A percentile compares a stretch with the other conserved stretches of the same genome.
Conservation (phyloP, 225 moss, liverwort and hornwort species). For the Physcomitrellopsis africana region DNA sequence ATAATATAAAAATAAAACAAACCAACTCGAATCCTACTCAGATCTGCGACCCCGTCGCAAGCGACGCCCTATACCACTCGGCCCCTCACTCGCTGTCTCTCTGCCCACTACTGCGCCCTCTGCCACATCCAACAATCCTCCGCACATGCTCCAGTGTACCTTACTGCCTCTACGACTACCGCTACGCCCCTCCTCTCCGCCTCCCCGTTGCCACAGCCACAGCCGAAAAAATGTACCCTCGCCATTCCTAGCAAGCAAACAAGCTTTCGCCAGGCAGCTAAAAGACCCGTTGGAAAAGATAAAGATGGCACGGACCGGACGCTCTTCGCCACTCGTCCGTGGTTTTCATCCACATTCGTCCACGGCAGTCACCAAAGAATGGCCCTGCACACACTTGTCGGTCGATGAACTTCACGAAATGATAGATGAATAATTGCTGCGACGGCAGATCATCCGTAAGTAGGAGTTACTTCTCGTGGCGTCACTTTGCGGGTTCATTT, state of each 20-base stretch:
- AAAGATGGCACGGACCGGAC: not conserved
- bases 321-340: not conserved
- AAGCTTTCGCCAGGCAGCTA: not conserved
- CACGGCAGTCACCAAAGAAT: not conserved
- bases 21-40: slow-evolving; percentile 26
- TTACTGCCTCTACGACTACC: not conserved
- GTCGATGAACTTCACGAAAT: no score
- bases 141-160: slow-evolving; percentile 38
- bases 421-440: no score
- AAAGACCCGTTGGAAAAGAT: slow-evolving; percentile 28
- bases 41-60: slow-evolving; percentile 33
- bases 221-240: not conserved
- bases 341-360: not conserved
- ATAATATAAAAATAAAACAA: not conserved
- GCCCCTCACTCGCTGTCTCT: slow-evolving; percentile 22
- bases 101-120: slow-evolving; percentile 9
- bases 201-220: slow-evolving; percentile 34
- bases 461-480: no score
- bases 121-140: slow-evolving; percentile 38
- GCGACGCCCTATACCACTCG: not conserved
- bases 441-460: no score
- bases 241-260: not conserved
- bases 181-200: slow-evolving; percentile 24
- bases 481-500: no score
- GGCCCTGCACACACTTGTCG: no score